Evolutionary conservation across 2,329 filamentous ascomycete genomes (phyloP).

Genomic region (Ophiostoma sp.): DNA sequence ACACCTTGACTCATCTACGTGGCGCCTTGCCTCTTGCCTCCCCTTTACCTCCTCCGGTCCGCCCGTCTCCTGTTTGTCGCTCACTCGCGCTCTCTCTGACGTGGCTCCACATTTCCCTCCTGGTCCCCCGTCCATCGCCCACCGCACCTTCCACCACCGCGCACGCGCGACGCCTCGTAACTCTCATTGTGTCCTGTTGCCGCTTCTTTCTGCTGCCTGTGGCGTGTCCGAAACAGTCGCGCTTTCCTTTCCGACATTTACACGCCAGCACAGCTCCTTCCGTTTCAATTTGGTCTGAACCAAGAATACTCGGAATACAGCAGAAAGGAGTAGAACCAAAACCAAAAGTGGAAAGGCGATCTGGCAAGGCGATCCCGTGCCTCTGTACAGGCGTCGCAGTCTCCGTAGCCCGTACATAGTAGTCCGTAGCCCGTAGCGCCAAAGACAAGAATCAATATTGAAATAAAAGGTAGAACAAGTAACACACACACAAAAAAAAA

Average conservation of each 20-base stretch:
- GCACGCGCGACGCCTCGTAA: slow-evolving; percentile 19
- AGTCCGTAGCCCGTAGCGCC: slow-evolving; percentile 1
- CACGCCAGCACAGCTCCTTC: neutral
- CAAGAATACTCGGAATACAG: neutral
- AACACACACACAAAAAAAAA: neutral
- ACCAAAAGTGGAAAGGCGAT: slow-evolving; percentile 5
- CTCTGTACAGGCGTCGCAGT: neutral
- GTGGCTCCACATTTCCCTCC: slow-evolving; percentile 21
- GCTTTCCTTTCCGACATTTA: neutral
- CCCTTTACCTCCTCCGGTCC: neutral
- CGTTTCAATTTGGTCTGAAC: neutral
- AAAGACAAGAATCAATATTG: neutral
- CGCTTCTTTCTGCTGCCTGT: neutral
- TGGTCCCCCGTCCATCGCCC: slow-evolving; percentile 27
- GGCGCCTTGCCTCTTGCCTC: slow-evolving; percentile 22
- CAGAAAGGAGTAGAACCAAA: neutral
- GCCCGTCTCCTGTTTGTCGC: slow-evolving; percentile 13
- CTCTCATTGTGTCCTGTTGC: neutral
- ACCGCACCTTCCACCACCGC: slow-evolving; percentile 25
- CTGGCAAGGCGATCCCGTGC: neutral
- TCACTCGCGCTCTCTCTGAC: slow-evolving; percentile 19
- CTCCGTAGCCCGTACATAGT: neutral
- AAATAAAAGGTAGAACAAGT: neutral
- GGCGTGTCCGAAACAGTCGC: slow-evolving; percentile 10
- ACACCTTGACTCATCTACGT: neutral